Base-by-base conservation (phyloP, 805 yeast species). In the Groenewaldozyma salmanticensis region DNA sequence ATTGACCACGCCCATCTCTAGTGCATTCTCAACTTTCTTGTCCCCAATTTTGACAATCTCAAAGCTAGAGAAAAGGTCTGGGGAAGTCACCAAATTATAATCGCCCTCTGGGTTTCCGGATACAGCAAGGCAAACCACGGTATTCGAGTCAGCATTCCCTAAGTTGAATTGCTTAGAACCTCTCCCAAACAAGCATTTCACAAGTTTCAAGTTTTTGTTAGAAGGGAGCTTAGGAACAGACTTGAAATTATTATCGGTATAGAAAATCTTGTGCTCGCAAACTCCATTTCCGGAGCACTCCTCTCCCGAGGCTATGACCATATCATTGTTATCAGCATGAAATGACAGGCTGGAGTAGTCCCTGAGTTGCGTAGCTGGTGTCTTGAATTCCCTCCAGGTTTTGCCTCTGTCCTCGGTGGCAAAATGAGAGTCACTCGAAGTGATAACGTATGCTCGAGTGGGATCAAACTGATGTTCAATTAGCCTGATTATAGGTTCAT, bases 191-290 rank as follows among this genome's bases (percentile, higher is more conserved):
- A 21, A 40, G 51, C 57, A 52, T 7, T 59, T 50, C 31, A 40
- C 53, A 47, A 15, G 31, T 17, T 22, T 52, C 57, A 24, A 24
- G 13, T 63, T 61, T 45, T 42, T 33, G 3, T 65, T 65, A 2
- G 37, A 42, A 47, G 71, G 64, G 17, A 42, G 33, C 16, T 50
- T 43, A 3, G 50, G 42, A n/a, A 52, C 35, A 6, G 68, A 49
- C 37, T 62, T 60, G 48, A 75, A 65, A 34, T 68, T 69, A 52
- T 74, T 72, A 3, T 46, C 58, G 7, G 81, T 69, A 52, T 67
- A 68, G 50, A 58, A 71, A 48, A 58, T 60, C 33, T 51, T 55
- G 33, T 58, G 51, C 15, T 52, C 52, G 53, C 80, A 74, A 3
- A 50, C 43, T 2, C 45, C 50, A 6, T 38, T 41, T 17, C 44